phyloP scores from a whole-genome alignment of 2,329 filamentous ascomycete genomes.

The Colletotrichum navitas region DNA sequence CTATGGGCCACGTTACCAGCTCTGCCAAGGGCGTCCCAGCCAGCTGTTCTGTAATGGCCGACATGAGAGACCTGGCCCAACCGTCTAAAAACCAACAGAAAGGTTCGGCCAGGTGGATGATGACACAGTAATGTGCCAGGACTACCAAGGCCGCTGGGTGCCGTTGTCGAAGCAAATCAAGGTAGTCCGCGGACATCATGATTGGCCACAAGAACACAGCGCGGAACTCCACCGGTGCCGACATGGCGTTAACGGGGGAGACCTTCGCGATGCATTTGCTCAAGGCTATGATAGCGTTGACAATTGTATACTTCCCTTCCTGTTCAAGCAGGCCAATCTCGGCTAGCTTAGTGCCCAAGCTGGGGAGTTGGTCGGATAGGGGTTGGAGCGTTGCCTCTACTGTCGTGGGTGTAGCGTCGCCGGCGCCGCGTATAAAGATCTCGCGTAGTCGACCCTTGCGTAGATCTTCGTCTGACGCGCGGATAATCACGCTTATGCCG shows the following conservation, averaged over 20 bases:
- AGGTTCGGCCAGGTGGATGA: conserved; percentile 43
- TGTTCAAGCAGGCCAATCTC: conserved; percentile 6
- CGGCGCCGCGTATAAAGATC: conserved; percentile 41
- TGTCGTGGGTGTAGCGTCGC: conserved; percentile 20
- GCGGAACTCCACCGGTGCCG: conserved; percentile 44
- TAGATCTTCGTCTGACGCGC: conserved; percentile 45
- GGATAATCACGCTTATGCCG: conserved; percentile 50
- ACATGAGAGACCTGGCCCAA: conserved; percentile 32
- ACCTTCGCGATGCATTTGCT: conserved; percentile 34
- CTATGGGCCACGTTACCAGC: conserved; percentile 28
- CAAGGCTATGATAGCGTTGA: conserved; percentile 32
- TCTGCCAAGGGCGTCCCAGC: conserved; percentile 30
- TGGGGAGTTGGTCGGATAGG: conserved; percentile 21
- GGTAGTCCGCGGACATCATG: conserved; percentile 44
- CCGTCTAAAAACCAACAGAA: conserved; percentile 44
- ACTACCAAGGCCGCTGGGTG: conserved; percentile 44
- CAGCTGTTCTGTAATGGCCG: conserved; percentile 27
- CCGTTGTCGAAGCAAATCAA: conserved; percentile 42
- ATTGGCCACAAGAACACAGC: conserved; percentile 46
- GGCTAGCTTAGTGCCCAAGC: conserved; percentile 8
- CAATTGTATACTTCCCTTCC: conserved; percentile 35
- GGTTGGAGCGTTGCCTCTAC: conserved; percentile 30
- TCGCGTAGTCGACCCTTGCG: conserved; percentile 44
- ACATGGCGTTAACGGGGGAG: conserved; percentile 30
- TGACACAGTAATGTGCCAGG: conserved; percentile 45